Evolutionary conservation across 179 eudicot species (phyloP), one percentile per base, ranked within the genome.

Genomic region (Silene noctiflora): DNA sequence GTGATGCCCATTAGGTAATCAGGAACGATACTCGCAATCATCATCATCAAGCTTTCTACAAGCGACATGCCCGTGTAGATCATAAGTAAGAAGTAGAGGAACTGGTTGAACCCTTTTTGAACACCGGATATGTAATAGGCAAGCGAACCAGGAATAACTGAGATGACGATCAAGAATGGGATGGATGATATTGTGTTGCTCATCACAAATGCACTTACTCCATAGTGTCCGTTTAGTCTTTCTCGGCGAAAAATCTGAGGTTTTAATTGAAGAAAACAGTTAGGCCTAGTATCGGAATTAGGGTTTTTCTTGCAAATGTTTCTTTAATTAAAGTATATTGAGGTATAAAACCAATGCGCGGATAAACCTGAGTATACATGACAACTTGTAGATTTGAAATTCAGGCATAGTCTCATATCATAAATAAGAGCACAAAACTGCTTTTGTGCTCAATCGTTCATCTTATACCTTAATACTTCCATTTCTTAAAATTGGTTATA

Each of bases 31-130:
- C 87, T 86, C 1, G 93, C 89, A 0, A 89, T 86, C 2, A 85
- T 80, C 91, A 87, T 89, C 93, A 89, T 89, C 20, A 85, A 71
- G 85, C 93, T 87, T 73, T 89, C 93, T 0, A 87, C 88, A 51
- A 87, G 19, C 24, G 83, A 7, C 88, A 87, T 78, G 42, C 88
- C 75, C 0, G 70, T 25, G 8, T 83, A 87, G 0, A 89, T 73
- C 4, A 87, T 21, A 11, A 84, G 0, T 1, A 77, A 65, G 39
- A 80, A 88, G 81, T 84, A 90, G 21, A 42, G 1, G 61, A 88
- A 87, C 35, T 81, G 82, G 13, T 74, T 64, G 44, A 61, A 44
- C 1, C 59, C 80, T 21, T 44, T 85, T 29, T 85, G 90, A 31
- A 88, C 86, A 13, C 88, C 91, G 7, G 85, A 84, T 2, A 90